Conservation (phyloP, 345 rosid species). For the Firmiana major region DNA sequence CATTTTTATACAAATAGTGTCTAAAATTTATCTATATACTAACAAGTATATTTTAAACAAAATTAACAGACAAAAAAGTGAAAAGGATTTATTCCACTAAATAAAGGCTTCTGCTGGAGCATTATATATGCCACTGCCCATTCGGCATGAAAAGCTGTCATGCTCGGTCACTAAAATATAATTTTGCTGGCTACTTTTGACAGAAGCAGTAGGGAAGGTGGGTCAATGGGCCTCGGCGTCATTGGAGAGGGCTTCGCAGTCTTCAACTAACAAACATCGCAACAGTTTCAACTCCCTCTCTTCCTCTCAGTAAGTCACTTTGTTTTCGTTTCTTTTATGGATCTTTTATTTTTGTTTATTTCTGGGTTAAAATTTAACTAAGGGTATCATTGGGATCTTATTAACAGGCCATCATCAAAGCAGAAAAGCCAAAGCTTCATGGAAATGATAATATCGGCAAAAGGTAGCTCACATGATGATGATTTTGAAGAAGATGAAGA, state of each 20-base stretch:
- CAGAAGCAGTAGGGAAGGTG: conserved; percentile 39
- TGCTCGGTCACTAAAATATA: background rate
- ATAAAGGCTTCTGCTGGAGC: too few species aligned
- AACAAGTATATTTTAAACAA: too few species aligned
- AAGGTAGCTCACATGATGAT: conserved; percentile 53
- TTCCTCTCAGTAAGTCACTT: conserved; percentile 61
- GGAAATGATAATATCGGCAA: conserved; percentile 85
- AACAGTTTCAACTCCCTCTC: conserved; percentile 65
- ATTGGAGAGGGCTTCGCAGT: conserved; percentile 47
- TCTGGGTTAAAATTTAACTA: background rate
- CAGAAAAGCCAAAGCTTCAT: conserved; percentile 75
- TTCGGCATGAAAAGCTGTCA: background rate
- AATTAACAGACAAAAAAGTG: too few species aligned
- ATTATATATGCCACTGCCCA: too few species aligned
- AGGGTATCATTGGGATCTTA: background rate
- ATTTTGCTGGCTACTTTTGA: conserved; percentile 19
- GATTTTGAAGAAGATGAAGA: conserved; percentile 78
- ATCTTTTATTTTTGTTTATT: background rate
- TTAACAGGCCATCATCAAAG: conserved; percentile 53
- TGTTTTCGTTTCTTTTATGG: background rate
- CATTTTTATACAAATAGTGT: too few species aligned
- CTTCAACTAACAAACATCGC: conserved; percentile 50
- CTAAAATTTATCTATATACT: too few species aligned
- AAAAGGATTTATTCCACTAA: too few species aligned
- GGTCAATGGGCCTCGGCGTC: conserved; percentile 48